Evolutionary conservation across 768 basidiomycete genomes (phyloP).

Genomic region (Lentinula edodes): DNA sequence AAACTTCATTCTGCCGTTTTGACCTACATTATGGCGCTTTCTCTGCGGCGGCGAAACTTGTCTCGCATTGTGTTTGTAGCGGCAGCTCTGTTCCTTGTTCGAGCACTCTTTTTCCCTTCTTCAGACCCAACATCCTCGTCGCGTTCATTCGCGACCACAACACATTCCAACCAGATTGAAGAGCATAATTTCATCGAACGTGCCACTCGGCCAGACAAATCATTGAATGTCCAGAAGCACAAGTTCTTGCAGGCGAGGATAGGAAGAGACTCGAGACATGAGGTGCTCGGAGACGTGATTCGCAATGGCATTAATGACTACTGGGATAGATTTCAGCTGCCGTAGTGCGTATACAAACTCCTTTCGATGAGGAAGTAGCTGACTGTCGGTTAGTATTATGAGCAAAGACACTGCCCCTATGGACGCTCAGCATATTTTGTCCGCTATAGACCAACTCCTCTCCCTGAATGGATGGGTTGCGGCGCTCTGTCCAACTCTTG

Average conservation of each 20-base stretch:
- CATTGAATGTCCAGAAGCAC: constrained; percentile 84
- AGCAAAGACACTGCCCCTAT: constrained; percentile 80
- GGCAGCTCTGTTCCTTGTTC: constrained; percentile 28
- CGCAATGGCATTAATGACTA: constrained; percentile 77
- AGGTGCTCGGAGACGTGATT: constrained; percentile 74
- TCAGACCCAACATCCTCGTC: constrained; percentile 16
- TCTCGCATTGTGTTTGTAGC: constrained; percentile 35
- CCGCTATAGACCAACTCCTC: constrained; percentile 89
- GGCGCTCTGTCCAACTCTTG: constrained; percentile 87
- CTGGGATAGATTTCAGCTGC: constrained; percentile 89
- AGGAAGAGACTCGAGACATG: constrained; percentile 82
- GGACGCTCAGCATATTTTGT: constrained; percentile 86
- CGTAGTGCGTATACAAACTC: constrained; percentile 59
- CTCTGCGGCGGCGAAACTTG: constrained; percentile 45
- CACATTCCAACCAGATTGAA: constrained; percentile 34
- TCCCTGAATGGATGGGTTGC: constrained; percentile 98
- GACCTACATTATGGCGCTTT: constrained; percentile 27
- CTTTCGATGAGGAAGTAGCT: not conserved
- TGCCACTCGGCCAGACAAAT: constrained; percentile 59
- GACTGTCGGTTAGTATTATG: constrained; percentile 50
- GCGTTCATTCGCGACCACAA: constrained; percentile 16
- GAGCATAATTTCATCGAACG: constrained; percentile 51
- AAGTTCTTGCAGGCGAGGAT: constrained; percentile 84
- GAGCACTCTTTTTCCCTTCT: constrained; percentile 23
- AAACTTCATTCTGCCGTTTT: not conserved